Percentiles rank a stretch among this genome's conserved stretches.
Evolutionary conservation across 2,329 filamentous ascomycete species (phyloP).

Genomic region (Ophiobolus disseminans): DNA sequence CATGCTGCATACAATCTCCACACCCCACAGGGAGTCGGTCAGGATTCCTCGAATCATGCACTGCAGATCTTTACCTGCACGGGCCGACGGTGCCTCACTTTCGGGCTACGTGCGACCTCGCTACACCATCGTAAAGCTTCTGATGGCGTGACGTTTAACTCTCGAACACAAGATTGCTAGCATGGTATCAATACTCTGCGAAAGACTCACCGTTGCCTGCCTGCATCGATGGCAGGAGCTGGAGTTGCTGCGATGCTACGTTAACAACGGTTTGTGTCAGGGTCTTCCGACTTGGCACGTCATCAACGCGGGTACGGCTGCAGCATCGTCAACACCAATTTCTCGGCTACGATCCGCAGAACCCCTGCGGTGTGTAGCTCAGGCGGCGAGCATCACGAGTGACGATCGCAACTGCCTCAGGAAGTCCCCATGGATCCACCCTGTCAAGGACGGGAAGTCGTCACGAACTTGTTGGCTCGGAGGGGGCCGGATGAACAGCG

Average conservation of each 20-base stretch:
- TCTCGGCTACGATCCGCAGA: conserved; percentile 10
- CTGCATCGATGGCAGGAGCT: no score
- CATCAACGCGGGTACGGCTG: conserved; percentile 1
- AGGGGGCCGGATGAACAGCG: conserved; percentile 23
- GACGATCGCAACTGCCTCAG: conserved; percentile 12
- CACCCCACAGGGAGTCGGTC: conserved; percentile 13
- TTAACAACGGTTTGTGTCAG: no score
- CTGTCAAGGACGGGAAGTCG: conserved; percentile 8
- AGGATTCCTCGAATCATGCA: conserved; percentile 1
- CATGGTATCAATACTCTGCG: not conserved
- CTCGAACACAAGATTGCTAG: not conserved
- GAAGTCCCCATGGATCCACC: conserved; percentile 6
- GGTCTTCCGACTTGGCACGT: not conserved
- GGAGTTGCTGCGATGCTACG: no score
- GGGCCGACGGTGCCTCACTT: conserved; percentile 13
- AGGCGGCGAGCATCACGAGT: conserved; percentile 9
- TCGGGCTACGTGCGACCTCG: not conserved
- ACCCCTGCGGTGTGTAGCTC: conserved; percentile 7
- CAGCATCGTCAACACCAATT: conserved; percentile 6
- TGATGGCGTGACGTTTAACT: not conserved
- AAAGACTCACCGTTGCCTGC: not conserved
- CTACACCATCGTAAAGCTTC: not conserved
- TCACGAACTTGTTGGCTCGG: conserved; percentile 18
- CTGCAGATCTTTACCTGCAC: conserved; percentile 16
- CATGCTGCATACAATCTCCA: conserved; percentile 9